Evolutionary conservation across 108 stramenopile species (phyloP).

Genomic region (Fistulifera solaris): DNA sequence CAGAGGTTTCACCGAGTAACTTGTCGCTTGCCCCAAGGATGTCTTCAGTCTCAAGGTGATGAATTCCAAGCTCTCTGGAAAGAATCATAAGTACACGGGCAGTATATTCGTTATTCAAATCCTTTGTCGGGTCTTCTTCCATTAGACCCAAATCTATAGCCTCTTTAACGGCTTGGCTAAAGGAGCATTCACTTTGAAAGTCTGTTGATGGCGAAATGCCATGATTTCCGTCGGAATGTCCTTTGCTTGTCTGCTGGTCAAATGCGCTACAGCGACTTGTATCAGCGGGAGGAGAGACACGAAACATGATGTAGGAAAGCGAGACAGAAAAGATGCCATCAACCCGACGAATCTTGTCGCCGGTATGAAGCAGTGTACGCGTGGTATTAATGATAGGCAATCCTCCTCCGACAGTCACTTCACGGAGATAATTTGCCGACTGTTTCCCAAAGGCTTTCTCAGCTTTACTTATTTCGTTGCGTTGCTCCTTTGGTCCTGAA

Average conservation of each 20-base stretch:
- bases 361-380: slow-evolving; percentile 46
- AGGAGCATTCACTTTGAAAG: slow-evolving; percentile 24
- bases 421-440: slow-evolving; percentile 58
- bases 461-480: slow-evolving; percentile 47
- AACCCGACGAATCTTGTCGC: slow-evolving; percentile 61
- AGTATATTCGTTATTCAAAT: slow-evolving; percentile 61
- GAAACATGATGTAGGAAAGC: slow-evolving; percentile 73
- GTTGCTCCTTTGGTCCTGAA: slow-evolving; percentile 49
- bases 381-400: slow-evolving; percentile 70
- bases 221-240: slow-evolving; percentile 28
- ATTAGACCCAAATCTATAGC: slow-evolving; percentile 48
- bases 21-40: slow-evolving; percentile 36
- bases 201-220: slow-evolving; percentile 13
- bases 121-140: slow-evolving; percentile 45
- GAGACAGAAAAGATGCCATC: slow-evolving; percentile 72
- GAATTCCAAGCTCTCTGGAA: slow-evolving; percentile 49
- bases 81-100: slow-evolving; percentile 52
- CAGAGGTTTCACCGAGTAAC: neutral
- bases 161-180: slow-evolving; percentile 65
- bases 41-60: slow-evolving; percentile 19
- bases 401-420: slow-evolving; percentile 77
- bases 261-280: slow-evolving; percentile 23
- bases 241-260: slow-evolving; percentile 36
- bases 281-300: slow-evolving; percentile 68
- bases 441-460: slow-evolving; percentile 31